Conservation (phyloP, 306 rosid species). For the Oemleria cerasiformis region DNA sequence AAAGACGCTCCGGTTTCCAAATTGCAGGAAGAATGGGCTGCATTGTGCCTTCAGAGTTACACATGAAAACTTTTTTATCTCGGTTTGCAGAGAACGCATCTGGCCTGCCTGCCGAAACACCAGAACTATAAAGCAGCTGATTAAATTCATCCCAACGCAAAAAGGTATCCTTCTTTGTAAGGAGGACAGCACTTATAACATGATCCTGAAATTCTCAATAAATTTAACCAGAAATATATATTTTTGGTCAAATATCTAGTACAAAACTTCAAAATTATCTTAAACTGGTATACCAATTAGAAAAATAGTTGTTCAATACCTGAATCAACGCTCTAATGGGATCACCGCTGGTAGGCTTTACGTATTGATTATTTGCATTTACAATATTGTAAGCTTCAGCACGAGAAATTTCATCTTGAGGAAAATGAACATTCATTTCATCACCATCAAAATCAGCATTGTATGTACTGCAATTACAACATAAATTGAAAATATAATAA, state of each 20-base stretch:
- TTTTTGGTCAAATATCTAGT: neutral
- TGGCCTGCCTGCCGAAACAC: slow-evolving; percentile 49
- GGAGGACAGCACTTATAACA: slow-evolving; percentile 87
- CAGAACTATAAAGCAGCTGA: slow-evolving; percentile 87
- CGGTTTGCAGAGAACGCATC: slow-evolving; percentile 42
- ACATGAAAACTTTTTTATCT: slow-evolving; percentile 52
- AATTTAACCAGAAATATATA: slow-evolving; percentile 1
- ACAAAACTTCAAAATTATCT: neutral
- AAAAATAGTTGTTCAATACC: slow-evolving; percentile 30
- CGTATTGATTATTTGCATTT: slow-evolving; percentile 92
- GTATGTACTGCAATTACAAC: slow-evolving; percentile 58
- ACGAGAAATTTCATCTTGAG: slow-evolving; percentile 96
- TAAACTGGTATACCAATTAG: neutral
- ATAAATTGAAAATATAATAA: slow-evolving; percentile 1
- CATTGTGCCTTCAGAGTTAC: slow-evolving; percentile 57
- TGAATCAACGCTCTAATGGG: slow-evolving; percentile 94
- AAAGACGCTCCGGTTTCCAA: slow-evolving; percentile 84
- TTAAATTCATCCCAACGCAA: slow-evolving; percentile 57
- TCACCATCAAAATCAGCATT: slow-evolving; percentile 99
- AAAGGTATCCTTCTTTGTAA: slow-evolving; percentile 85
- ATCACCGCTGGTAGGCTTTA: slow-evolving; percentile 97
- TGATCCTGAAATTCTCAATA: slow-evolving; percentile 64
- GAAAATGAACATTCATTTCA: slow-evolving; percentile 97
- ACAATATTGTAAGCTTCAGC: slow-evolving; percentile 95
- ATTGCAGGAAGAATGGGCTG: slow-evolving; percentile 73